Percentiles rank a stretch among this genome's conserved stretches.
Conservation (phyloP, 176 grass and related monocot genomes). For the Thalia dealbata region DNA sequence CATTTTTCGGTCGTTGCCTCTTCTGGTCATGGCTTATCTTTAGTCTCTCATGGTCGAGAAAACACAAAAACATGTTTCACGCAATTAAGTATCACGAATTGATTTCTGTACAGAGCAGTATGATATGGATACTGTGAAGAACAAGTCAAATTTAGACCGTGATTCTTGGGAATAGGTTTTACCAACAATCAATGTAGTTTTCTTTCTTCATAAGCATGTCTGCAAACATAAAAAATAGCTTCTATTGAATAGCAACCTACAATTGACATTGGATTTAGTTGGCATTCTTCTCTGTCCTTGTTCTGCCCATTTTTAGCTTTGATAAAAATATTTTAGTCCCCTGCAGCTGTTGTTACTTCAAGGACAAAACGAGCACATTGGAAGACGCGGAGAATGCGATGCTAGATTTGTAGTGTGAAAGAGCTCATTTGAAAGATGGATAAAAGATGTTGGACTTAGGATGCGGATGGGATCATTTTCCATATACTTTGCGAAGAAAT, state of each 20-base stretch:
- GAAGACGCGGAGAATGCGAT: constrained; percentile 86
- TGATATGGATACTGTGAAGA: not conserved
- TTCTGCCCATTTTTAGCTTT: not conserved
- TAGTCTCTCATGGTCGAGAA: too few species aligned
- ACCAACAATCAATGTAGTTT: not conserved
- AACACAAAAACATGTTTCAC: too few species aligned
- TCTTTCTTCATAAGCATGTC: not conserved
- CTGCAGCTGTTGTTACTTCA: constrained; percentile 79
- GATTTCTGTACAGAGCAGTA: too few species aligned
- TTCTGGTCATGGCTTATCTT: too few species aligned
- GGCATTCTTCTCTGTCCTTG: too few species aligned
- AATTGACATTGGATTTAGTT: too few species aligned
- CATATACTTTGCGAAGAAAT: constrained; percentile 68
- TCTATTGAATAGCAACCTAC: too few species aligned
- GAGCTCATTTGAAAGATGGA: constrained; percentile 65
- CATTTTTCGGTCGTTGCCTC: too few species aligned
- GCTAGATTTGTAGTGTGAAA: constrained; percentile 81
- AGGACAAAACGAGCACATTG: constrained; percentile 46
- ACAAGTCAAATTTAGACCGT: not conserved
- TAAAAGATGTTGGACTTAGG: constrained; percentile 74
- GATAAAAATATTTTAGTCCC: not conserved
- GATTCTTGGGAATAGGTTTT: not conserved
- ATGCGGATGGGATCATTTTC: constrained; percentile 90
- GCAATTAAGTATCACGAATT: too few species aligned
- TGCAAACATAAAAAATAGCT: too few species aligned